A percentile compares a stretch with the other conserved stretches of the same genome.
Conservation (phyloP, 176 grass and related monocot genomes). For the sorghum (Sorghum bicolor) region Sorghum_bicolor_NCBIv3 NC_012870.2:66392501-66393000, state of each 20-base stretch:
- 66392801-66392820: background rate
- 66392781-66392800: background rate
- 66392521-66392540: constrained; percentile 29
- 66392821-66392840: background rate
- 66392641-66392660: too few species aligned
- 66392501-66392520: constrained; percentile 48
- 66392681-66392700: too few species aligned
- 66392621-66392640: too few species aligned
- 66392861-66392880: background rate
- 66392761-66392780: background rate
- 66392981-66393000: too few species aligned
- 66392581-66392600: too few species aligned
- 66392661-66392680: too few species aligned
- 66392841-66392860: background rate
- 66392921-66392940: background rate
- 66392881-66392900: background rate
- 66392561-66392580: too few species aligned
- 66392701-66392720: too few species aligned
- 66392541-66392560: background rate
- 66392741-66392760: background rate
- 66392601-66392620: background rate
- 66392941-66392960: background rate
- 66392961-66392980: too few species aligned
- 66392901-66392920: background rate
- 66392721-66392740: too few species aligned